phyloP scores from a whole-genome alignment of 2,329 filamentous ascomycete species.

The Botrytis deweyae region DNA sequence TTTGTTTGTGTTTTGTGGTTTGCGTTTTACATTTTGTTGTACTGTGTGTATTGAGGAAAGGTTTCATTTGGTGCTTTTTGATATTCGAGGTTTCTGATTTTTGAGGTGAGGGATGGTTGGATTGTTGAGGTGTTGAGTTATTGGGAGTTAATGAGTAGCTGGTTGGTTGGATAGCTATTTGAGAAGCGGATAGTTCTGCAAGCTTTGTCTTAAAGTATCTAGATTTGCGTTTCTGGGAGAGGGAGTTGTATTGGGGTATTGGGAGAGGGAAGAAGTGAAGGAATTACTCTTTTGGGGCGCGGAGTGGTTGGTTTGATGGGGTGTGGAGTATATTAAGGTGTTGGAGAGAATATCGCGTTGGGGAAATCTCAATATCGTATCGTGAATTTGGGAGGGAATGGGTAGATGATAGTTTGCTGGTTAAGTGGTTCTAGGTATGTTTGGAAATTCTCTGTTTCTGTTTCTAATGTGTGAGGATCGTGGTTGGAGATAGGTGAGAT shows the following conservation, averaged over 20 bases:
- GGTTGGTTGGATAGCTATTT: fast-evolving
- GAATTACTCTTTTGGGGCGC: neutral
- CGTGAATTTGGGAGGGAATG: neutral
- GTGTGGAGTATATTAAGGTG: neutral
- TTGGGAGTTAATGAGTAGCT: neutral
- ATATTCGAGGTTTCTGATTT: no score
- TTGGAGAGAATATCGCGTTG: neutral
- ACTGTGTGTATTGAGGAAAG: no score
- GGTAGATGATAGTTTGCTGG: neutral
- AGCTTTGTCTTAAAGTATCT: no score
- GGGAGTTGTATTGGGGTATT: no score
- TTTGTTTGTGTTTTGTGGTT: no score
- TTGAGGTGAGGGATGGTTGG: no score
- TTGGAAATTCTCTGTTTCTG: neutral
- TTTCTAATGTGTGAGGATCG: neutral
- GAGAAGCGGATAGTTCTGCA: neutral
- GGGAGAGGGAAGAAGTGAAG: neutral
- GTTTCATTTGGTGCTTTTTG: no score
- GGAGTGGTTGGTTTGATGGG: neutral
- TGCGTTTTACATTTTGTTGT: no score
- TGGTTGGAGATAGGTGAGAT: neutral
- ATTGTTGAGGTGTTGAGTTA: no score
- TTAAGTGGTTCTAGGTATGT: neutral
- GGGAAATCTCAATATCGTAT: neutral
- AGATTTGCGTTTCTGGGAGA: neutral